A percentile compares a stretch with the other conserved stretches of the same genome.
phyloP scores from a whole-genome alignment of 345 rosid genomes.

The Theobroma cacao region DNA sequence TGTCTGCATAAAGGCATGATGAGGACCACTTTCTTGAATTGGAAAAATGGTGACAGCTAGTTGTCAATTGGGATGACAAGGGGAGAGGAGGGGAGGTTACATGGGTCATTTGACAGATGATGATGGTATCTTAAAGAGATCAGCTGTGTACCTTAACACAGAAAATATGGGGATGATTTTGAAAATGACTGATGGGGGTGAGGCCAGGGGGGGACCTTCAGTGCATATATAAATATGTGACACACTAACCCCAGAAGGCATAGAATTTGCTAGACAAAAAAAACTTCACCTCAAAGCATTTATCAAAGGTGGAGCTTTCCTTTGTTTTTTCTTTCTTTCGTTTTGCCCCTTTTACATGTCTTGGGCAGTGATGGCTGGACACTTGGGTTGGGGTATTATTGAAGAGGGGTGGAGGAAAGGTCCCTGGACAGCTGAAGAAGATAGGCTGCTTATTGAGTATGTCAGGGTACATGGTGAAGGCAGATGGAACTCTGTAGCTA shows the following conservation, averaged over 20 bases:
- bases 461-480: conserved; percentile 84
- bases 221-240: conserved; percentile 57
- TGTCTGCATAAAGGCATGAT: too few relatives aligned
- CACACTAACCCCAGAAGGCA: conserved; percentile 31
- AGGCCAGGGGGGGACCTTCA: conserved; percentile 12
- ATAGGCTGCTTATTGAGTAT: conserved; percentile 67
- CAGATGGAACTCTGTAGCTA: conserved; percentile 90
- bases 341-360: conserved; percentile 34
- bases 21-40: background rate
- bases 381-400: conserved; percentile 55
- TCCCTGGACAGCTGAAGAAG: conserved; percentile 96
- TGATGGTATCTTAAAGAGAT: conserved; percentile 35
- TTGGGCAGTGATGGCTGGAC: conserved; percentile 68
- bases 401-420: conserved; percentile 93
- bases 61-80: too few relatives aligned
- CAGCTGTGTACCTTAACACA: conserved; percentile 14
- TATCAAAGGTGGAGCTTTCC: conserved; percentile 8
- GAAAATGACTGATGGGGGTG: conserved; percentile 36
- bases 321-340: background rate
- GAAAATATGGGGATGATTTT: conserved; percentile 30
- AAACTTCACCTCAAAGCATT: conserved; percentile 14
- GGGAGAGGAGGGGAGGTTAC: conserved; percentile 9
- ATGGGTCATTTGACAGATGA: conserved; percentile 19
- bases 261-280: conserved; percentile 33
- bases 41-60: background rate